Base-by-base conservation (phyloP, 495 filamentous ascomycete species). In the Podospora appendiculata region DNA sequence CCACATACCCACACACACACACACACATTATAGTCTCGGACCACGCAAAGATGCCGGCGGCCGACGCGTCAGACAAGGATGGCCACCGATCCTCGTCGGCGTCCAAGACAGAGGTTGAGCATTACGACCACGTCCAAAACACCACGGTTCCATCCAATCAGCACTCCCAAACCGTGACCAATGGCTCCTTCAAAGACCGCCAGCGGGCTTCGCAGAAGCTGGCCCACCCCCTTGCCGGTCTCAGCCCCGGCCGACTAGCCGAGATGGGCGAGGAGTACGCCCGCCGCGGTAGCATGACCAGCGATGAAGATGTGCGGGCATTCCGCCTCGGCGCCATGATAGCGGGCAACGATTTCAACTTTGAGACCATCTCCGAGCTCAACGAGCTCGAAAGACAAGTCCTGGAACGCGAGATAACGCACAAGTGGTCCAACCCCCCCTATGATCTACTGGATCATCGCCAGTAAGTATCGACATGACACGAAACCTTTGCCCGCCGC, bases 261-360 rank as follows among this genome's bases (percentile, higher is more conserved):
- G 72, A 71, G 42, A 80, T 79, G 67, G 88, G 85, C 32, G 82
- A 80, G 43, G 73, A 71, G 3, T 91, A 88, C 63, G 86, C 82
- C 25, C 65, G 69, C n/a, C 73, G 77, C 32, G 73, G 87, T 56
- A 77, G 79, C 13, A 70, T 90, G 40, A 83, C 78, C 14, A 78
- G 81, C 47, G 70, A 74, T 41, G 77, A 80, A 11, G 86, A 89
- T 58, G 68, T 88, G 36, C 74, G 82, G 18, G 83, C 82, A 16
- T 87, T 94, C 62, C 77, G 79, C 41, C 75, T 87, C 51, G 89
- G 88, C 4, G 89, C 89, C 45, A 74, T 88, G 42, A 72, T 91
- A 48, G 68, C 73, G 6, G 69, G 70, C 16, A 61, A 72, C 52
- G 51, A 67, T 47, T 66, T 62, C 42, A 58, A 68, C 41, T 85